Conservation (phyloP, 192 early-diverging fungal genomes). For the Coemansia umbellata region DNA sequence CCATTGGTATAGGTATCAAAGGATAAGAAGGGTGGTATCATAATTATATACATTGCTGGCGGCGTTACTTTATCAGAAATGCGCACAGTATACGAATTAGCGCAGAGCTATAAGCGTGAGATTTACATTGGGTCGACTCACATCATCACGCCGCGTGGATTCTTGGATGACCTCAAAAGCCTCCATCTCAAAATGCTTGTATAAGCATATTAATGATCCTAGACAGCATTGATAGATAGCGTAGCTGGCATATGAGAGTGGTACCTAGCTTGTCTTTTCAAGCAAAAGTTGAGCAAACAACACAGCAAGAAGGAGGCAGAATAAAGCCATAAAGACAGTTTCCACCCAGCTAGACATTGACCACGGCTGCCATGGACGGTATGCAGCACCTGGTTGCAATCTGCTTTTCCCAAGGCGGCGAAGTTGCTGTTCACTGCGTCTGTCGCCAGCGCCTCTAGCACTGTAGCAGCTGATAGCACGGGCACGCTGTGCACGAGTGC, state of each 20-base stretch:
- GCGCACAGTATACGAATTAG: conserved; percentile 49
- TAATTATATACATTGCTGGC: conserved; percentile 50
- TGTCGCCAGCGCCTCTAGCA: neutral
- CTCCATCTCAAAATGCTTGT: conserved; percentile 33
- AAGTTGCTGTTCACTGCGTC: neutral
- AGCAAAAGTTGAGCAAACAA: conserved; percentile 20
- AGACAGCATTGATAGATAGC: neutral
- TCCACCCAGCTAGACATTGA: conserved; percentile 16
- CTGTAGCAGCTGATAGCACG: neutral
- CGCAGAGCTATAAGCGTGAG: conserved; percentile 30
- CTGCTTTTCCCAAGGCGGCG: conserved; percentile 6
- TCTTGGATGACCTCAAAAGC: conserved; percentile 42
- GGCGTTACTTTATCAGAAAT: conserved; percentile 51
- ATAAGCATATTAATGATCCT: no score
- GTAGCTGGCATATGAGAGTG: neutral
- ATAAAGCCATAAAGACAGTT: conserved; percentile 5
- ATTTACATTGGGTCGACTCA: conserved; percentile 53
- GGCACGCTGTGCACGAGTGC: neutral
- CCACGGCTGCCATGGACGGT: conserved; percentile 42
- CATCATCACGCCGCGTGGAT: conserved; percentile 48
- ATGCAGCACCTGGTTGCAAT: conserved; percentile 12
- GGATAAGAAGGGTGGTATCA: conserved; percentile 10
- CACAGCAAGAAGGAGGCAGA: conserved; percentile 2
- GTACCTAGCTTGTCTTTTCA: conserved; percentile 1
- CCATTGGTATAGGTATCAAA: neutral